Percentiles rank a stretch among this genome's conserved stretches.
Evolutionary conservation across 176 grass and related monocot species (phyloP).

Genomic region (Metroxylon sagu): DNA sequence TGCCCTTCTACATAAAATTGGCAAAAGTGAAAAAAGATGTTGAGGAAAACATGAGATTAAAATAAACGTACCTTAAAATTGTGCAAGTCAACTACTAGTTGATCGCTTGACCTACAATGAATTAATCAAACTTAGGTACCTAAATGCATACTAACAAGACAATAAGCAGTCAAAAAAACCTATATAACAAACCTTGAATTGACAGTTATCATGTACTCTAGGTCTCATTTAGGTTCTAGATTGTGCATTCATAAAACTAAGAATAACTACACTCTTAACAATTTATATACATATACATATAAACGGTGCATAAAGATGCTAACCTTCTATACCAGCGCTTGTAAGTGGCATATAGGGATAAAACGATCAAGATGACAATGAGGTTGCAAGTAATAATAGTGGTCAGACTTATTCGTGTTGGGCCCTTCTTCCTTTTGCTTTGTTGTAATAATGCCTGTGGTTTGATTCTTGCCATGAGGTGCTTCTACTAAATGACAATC

Average conservation of each 20-base stretch:
- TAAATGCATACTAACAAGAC: background rate
- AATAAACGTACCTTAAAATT: constrained; percentile 17
- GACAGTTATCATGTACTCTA: too few species aligned
- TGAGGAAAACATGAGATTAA: background rate
- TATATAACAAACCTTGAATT: background rate
- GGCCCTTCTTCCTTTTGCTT: constrained; percentile 24
- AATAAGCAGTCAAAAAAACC: background rate
- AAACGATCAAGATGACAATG: constrained; percentile 8
- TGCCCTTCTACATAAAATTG: background rate
- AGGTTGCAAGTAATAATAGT: constrained; percentile 22
- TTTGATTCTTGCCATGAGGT: constrained; percentile 23
- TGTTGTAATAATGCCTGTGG: constrained; percentile 22
- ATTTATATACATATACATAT: background rate
- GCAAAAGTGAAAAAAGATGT: background rate
- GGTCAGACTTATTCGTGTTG: constrained; percentile 16
- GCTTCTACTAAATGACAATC: background rate
- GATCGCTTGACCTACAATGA: constrained; percentile 20
- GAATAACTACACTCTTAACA: too few species aligned
- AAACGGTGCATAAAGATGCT: background rate
- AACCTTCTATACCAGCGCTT: constrained; percentile 13
- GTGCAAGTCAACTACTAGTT: constrained; percentile 8
- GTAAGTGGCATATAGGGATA: constrained; percentile 26
- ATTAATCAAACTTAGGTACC: background rate
- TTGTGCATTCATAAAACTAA: too few species aligned
- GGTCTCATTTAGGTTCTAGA: too few species aligned